These are phyloP conservation scores for Solidago caesia DNA, from an alignment of 129 eudicot genomes.

Conservation along the genomic window DNA sequence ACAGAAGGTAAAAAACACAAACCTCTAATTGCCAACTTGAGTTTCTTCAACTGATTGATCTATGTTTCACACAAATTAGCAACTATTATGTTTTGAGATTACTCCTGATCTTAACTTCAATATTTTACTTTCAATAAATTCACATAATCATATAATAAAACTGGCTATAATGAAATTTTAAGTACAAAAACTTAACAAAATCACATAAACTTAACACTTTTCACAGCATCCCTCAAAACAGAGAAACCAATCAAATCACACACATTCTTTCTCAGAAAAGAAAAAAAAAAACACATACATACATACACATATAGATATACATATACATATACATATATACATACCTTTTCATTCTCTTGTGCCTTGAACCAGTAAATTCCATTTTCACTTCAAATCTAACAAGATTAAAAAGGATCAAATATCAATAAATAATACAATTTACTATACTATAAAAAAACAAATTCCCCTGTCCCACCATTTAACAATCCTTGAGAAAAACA, in stretches of 20 bases:
- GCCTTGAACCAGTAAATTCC: constrained; percentile 33
- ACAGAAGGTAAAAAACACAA: not conserved
- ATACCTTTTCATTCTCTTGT: constrained; percentile 40
- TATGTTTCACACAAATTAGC: not conserved
- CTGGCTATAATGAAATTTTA: no score
- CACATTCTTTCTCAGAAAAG: constrained; percentile 8
- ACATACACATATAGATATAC: not conserved
- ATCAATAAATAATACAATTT: not conserved
- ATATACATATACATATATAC: not conserved
- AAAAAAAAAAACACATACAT: not conserved
- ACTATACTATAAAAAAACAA: not conserved
- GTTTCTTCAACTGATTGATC: not conserved
- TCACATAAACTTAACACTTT: no score
- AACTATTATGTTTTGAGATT: no score
- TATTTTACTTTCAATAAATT: not conserved
- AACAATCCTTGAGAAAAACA: constrained; percentile 22
- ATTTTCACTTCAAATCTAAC: constrained; percentile 29
- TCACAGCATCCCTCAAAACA: constrained; percentile 1
- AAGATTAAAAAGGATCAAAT: constrained; percentile 2
- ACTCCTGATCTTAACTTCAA: not conserved
- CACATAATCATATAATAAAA: constrained; percentile 8
- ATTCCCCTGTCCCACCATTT: constrained; percentile 1
- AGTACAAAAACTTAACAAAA: no score
- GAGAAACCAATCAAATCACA: not conserved
- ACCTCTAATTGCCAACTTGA: not conserved